Conservation (phyloP, 148 eudicot species). For the Oxyria digyna region DNA sequence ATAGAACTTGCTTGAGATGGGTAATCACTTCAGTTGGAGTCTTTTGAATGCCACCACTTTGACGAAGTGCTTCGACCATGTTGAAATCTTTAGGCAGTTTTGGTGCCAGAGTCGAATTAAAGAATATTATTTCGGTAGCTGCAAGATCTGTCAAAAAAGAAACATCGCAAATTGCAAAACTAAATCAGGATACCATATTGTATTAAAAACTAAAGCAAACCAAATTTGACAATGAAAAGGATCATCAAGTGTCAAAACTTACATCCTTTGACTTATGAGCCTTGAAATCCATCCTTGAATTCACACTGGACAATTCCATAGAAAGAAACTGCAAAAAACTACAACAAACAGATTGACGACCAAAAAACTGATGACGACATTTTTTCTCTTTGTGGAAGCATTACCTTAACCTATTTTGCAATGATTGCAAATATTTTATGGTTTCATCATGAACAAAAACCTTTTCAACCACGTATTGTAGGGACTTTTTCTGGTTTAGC, state of each 20-base stretch:
- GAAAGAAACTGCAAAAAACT: constrained; percentile 55
- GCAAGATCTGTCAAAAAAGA: constrained; percentile 31
- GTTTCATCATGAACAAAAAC: constrained; percentile 91
- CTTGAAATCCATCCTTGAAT: constrained; percentile 67
- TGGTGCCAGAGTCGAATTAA: constrained; percentile 27
- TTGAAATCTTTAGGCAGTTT: neutral
- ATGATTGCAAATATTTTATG: constrained; percentile 86
- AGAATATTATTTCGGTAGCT: constrained; percentile 30
- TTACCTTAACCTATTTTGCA: constrained; percentile 91
- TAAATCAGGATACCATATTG: too few relatives aligned
- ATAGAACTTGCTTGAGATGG: too few relatives aligned
- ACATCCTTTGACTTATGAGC: constrained; percentile 74
- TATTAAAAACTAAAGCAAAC: neutral
- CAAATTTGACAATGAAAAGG: neutral
- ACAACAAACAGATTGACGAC: neutral
- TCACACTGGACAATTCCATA: constrained; percentile 69
- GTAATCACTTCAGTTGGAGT: constrained; percentile 35
- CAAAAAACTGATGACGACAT: neutral
- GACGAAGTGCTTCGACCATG: neutral
- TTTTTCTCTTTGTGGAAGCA: neutral
- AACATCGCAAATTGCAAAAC: neutral
- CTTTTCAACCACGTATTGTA: constrained; percentile 69
- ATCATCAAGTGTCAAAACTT: constrained; percentile 16
- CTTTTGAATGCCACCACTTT: constrained; percentile 19
- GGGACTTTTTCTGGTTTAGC: constrained; percentile 26